Evolutionary conservation across 2,329 filamentous ascomycete genomes (phyloP).

Genomic region (Kalmusia sp.): DNA sequence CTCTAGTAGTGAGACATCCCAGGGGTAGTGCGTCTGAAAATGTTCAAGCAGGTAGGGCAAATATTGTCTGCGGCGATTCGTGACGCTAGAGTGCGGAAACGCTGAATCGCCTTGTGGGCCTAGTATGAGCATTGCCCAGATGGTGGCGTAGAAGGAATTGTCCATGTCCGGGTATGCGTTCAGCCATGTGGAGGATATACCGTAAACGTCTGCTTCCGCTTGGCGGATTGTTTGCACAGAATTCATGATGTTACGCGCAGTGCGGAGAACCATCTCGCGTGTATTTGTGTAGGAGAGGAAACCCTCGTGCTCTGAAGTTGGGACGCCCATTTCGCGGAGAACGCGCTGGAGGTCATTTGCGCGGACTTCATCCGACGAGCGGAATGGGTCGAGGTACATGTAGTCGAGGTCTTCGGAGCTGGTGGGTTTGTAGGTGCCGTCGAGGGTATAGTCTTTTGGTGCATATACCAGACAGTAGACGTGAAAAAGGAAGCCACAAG

Average conservation of each 20-base stretch:
- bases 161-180: slow-evolving; percentile 56
- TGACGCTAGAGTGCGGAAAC: slow-evolving; percentile 21
- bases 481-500: slow-evolving; percentile 83
- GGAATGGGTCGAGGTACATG: slow-evolving; percentile 88
- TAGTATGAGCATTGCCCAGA: slow-evolving; percentile 70
- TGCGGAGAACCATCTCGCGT: slow-evolving; percentile 74
- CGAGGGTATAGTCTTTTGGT: slow-evolving; percentile 61
- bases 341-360: slow-evolving; percentile 64
- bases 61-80: slow-evolving; percentile 59
- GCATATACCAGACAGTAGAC: slow-evolving; percentile 81
- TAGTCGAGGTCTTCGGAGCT: slow-evolving; percentile 44
- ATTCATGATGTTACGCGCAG: slow-evolving; percentile 80
- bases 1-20: slow-evolving; percentile 75
- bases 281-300: slow-evolving; percentile 71
- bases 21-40: slow-evolving; percentile 70
- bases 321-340: slow-evolving; percentile 62
- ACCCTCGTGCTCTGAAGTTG: slow-evolving; percentile 47
- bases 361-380: slow-evolving; percentile 70
- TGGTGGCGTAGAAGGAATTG: slow-evolving; percentile 72
- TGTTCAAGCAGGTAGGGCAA: slow-evolving; percentile 70
- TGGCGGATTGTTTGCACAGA: slow-evolving; percentile 64
- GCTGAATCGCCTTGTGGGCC: slow-evolving; percentile 35
- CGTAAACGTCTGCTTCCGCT: slow-evolving; percentile 26
- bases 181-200: slow-evolving; percentile 34
- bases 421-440: slow-evolving; percentile 46